Base-by-base conservation (phyloP, 306 rosid genomes). In the Mucuna pruriens region DNA sequence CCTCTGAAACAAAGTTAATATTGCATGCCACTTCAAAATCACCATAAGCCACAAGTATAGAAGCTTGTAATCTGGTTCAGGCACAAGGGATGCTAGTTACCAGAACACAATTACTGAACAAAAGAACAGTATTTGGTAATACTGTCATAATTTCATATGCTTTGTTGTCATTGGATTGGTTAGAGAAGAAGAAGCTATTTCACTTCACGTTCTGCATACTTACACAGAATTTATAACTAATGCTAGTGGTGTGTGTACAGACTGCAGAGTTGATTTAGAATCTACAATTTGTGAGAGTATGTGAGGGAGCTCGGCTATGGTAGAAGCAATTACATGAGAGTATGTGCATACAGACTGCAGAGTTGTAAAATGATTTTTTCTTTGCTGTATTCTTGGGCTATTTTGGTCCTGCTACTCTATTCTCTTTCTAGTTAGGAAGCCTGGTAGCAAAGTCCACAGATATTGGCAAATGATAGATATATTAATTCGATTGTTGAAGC, bases 281-380 rank as follows among this genome's bases (percentile, higher is more conserved):
- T 91, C 97, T 76, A 92, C 93, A 57, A 96, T 88, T 34, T 88
- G 91, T 16, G 89, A 83, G 67, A 92, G 88, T 80, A 94, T 83
- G 80, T 88, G 91, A 80, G 97, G 97, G 63, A 94, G 92, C 83
- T n/a, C n/a, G n/a, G n/a, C n/a, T n/a, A n/a, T n/a, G n/a, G n/a
- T n/a, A n/a, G n/a, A n/a, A n/a, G n/a, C n/a, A n/a, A n/a, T n/a
- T n/a, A n/a, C n/a, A n/a, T n/a, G n/a, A n/a, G n/a, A n/a, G n/a
- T n/a, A n/a, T n/a, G n/a, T n/a, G n/a, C n/a, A n/a, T n/a, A n/a
- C n/a, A n/a, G n/a, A n/a, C n/a, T n/a, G n/a, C n/a, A n/a, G n/a
- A n/a, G n/a, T n/a, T n/a, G n/a, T n/a, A n/a, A n/a, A 51, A n/a
- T 51, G 23, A 46, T 46, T 46, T 46, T 3, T 13, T 46, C 17